These are phyloP conservation scores for Boletus eberwhitei DNA, from an alignment of 768 basidiomycete genomes.

Conservation along the genomic window DNA sequence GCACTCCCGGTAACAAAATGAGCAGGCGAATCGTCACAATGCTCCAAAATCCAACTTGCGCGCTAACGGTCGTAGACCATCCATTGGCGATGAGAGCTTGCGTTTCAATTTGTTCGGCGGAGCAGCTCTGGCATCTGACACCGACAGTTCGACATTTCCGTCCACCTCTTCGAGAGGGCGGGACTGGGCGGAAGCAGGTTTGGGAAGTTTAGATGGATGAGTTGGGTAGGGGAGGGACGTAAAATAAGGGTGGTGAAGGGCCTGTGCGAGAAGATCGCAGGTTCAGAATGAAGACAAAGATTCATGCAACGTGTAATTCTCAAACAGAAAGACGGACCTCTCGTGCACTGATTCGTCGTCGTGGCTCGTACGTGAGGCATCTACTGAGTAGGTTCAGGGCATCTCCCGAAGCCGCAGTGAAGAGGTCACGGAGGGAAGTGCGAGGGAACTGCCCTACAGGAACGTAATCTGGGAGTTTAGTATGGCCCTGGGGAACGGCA, in stretches of 20 bases:
- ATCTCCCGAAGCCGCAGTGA: slow-evolving; percentile 86
- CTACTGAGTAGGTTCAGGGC: slow-evolving; percentile 78
- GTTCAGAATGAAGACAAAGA: not conserved
- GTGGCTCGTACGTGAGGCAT: slow-evolving; percentile 83
- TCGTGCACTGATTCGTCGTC: slow-evolving; percentile 71
- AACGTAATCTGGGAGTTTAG: slow-evolving; percentile 86
- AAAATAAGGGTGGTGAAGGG: slow-evolving; percentile 87
- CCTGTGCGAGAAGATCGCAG: slow-evolving; percentile 40
- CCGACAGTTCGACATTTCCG: slow-evolving; percentile 58
- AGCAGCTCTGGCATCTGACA: slow-evolving; percentile 47
- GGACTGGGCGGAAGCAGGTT: slow-evolving; percentile 48
- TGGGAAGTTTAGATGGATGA: slow-evolving; percentile 85
- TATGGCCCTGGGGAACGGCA: slow-evolving; percentile 65
- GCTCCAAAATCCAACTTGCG: slow-evolving; percentile 68
- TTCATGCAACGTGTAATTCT: not conserved
- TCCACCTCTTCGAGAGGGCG: slow-evolving; percentile 77
- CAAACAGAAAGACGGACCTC: slow-evolving; percentile 49
- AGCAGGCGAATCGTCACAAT: slow-evolving; percentile 4
- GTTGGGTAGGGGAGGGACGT: slow-evolving; percentile 82
- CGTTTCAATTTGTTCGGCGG: slow-evolving; percentile 62
- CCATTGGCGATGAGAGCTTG: slow-evolving; percentile 57
- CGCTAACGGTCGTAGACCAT: slow-evolving; percentile 57
- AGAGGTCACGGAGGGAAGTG: slow-evolving; percentile 77
- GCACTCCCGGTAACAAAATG: not conserved
- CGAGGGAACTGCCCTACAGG: slow-evolving; percentile 84